Evolutionary conservation across 768 basidiomycete species (phyloP).

Genomic region (Lentinula edodes): DNA sequence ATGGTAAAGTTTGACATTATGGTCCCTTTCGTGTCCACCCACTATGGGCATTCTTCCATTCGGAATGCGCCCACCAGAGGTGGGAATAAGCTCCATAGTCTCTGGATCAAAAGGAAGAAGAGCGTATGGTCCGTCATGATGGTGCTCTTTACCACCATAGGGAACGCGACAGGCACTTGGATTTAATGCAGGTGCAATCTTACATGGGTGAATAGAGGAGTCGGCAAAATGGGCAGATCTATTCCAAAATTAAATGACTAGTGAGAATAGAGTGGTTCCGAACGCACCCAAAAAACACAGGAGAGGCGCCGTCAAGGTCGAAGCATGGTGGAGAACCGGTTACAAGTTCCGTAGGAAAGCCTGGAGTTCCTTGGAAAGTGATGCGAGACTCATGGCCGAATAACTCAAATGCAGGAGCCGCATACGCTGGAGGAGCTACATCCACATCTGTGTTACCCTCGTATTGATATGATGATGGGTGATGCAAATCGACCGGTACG

Average conservation of each 20-base stretch:
- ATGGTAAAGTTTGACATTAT: slow-evolving; percentile 42
- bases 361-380: not conserved
- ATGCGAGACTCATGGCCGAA: not conserved
- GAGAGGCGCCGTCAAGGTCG: not conserved
- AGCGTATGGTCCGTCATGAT: slow-evolving; percentile 42
- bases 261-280: no score
- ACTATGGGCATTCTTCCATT: slow-evolving; percentile 36
- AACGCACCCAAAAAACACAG: not conserved
- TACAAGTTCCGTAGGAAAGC: not conserved
- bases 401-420: not conserved
- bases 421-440: not conserved
- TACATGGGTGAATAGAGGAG: slow-evolving; percentile 1
- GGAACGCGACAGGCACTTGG: slow-evolving; percentile 32
- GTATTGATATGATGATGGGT: not conserved
- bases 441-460: not conserved
- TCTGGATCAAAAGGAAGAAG: slow-evolving; percentile 14
- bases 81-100: slow-evolving; percentile 46
- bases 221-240: not conserved
- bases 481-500: not conserved
- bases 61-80: slow-evolving; percentile 37
- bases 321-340: not conserved
- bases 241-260: not conserved
- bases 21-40: slow-evolving; percentile 45
- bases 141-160: slow-evolving; percentile 34
- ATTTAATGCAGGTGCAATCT: slow-evolving; percentile 8